Base-by-base conservation (phyloP, 2,329 filamentous ascomycete species). In the Calycina marina region DNA sequence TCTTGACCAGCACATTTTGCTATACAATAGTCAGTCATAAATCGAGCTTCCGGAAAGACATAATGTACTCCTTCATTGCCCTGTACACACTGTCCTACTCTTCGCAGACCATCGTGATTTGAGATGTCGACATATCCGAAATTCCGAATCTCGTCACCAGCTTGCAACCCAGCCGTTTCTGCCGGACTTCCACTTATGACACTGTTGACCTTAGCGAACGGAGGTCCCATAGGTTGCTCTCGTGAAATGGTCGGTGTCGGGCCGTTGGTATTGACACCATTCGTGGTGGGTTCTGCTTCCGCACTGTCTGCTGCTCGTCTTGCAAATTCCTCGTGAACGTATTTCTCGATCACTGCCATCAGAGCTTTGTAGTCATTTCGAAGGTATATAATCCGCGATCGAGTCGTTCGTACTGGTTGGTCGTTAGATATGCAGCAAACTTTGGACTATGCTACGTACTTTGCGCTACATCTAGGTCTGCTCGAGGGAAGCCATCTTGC, bases 391-490 rank as follows among this genome's bases (percentile, higher is more conserved):
- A 98, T 93, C 39, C 82, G 76, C 16, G 86, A 72, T 56, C 90
- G 70, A 22, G 86, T 93, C n/a, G 84, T 93, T 40, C 90, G 82
- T 52, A 98, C 83, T 92, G 47, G 8, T 11, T n/a, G 13, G 14
- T 13, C 12, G 27, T 9, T n/a, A 15, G 6, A 10, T 12, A 29
- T 26, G 47, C 30, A 43, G 37, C 20, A 37, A 12, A 3, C 16
- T 32, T n/a, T 27, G 18, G 18, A 25, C 25, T 37, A 28, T 31
- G 34, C 6, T 11, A 22, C 65, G 43, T 72, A 90, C 84, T 90
- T 59, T 94, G 88, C 15, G 90, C 79, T 40, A 98, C 80, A 55
- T 98, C 90, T 42, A 98, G 77, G 56, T 98, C 90, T 47, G 82
- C 77, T 52, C 90, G 72, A 18, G 90, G 90, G 53, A 83, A 98